Evolutionary conservation across 495 filamentous ascomycete species (phyloP).

Genomic region (Daldinia loculata): DNA sequence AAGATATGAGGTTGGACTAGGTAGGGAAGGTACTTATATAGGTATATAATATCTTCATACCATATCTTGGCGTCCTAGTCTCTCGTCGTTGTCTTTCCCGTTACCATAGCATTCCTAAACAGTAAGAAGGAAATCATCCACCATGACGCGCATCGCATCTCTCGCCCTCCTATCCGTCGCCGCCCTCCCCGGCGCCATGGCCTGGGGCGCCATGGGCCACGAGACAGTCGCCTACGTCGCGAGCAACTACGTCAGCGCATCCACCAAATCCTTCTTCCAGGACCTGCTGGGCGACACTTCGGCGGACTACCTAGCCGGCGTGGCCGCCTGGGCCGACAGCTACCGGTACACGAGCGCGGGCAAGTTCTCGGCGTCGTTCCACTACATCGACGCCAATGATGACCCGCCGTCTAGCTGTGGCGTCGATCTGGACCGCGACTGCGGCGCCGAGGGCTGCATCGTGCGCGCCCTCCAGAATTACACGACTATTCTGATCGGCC

Average conservation of each 20-base stretch:
- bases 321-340: slow-evolving; percentile 70
- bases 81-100: background rate
- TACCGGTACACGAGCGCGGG: slow-evolving; percentile 65
- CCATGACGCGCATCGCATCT: slow-evolving; percentile 35
- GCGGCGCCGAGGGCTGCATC: slow-evolving; percentile 64
- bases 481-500: slow-evolving; percentile 42
- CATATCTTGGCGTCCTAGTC: background rate
- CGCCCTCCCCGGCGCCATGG: slow-evolving; percentile 36
- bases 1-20: background rate
- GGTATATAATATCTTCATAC: background rate
- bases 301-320: slow-evolving; percentile 63
- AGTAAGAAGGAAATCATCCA: background rate
- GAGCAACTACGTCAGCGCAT: slow-evolving; percentile 57
- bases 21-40: background rate
- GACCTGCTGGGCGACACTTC: slow-evolving; percentile 58
- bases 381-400: slow-evolving; percentile 74
- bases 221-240: slow-evolving; percentile 66
- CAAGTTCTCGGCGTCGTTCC: slow-evolving; percentile 61
- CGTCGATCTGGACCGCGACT: slow-evolving; percentile 66
- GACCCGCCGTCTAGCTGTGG: slow-evolving; percentile 66
- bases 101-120: background rate
- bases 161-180: slow-evolving; percentile 32
- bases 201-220: slow-evolving; percentile 62
- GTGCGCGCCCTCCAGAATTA: slow-evolving; percentile 72
- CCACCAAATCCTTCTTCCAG: slow-evolving; percentile 58